Evolutionary conservation across 2,329 filamentous ascomycete genomes (phyloP), one percentile per base, ranked within the genome.

Genomic region (Trichoderma simmonsii): DNA sequence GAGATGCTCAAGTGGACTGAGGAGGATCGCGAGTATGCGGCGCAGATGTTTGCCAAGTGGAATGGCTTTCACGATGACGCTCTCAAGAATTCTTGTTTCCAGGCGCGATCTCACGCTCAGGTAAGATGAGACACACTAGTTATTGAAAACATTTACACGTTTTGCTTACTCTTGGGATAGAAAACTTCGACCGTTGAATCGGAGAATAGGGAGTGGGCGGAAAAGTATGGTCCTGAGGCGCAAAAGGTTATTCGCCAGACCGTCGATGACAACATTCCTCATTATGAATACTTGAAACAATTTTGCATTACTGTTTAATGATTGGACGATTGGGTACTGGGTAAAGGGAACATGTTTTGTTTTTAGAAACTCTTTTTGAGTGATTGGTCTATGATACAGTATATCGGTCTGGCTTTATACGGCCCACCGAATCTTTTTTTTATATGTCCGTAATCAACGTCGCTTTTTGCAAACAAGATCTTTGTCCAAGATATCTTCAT

Each of bases 11-110:
- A 88, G 72, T 98, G 96, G 96, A 89, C 92, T 74, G 90, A 91
- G 32, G 90, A 91, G 67, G 91, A 92, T 75, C 91, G 92, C 77
- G 90, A 94, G 66, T 85, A 88, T 73, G 95, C 95, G 3, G 86
- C 87, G 75, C 86, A 89, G 74, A 91, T 90, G 21, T 98, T 98
- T 83, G 94, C 95, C 83, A 98, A 99, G 85, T 98, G 96, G 96
- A 92, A 91, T 76, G 96, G 96, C 12, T 98, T 97, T 84, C 96
- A 98, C 81, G 93, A 98, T 76, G 96, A 98, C 85, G 96, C 94
- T 15, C 93, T 98, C 77, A 86, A 92, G 76, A 97, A 93, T 79
- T 91, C 87, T 48, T 90, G 90, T 73, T 84, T 99, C 77, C 91
- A 91, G 79, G 89, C 93, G 2, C 86, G 93, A 78, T 85, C 86